Evolutionary conservation across 768 basidiomycete species (phyloP), one percentile per base, ranked within the genome.

Genomic region (Boletus subparvulus): DNA sequence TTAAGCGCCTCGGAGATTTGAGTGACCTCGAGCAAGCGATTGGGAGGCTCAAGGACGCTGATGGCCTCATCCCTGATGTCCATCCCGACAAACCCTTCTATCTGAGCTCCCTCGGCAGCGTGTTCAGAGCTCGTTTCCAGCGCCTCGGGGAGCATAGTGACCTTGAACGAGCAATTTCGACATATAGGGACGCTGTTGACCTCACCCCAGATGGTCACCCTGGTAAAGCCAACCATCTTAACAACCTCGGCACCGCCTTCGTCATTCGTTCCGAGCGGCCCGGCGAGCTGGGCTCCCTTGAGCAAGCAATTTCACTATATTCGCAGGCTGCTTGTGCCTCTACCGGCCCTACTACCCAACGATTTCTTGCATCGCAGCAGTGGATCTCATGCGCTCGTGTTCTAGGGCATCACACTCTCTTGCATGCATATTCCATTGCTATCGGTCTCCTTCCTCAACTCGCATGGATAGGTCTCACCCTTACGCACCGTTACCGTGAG

Each of bases 401-500:
- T 26, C 6, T 13, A 6, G 6, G 13, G 1, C 47, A 47, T 19
- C 24, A 16, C 14, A 35, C 46, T 4, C 54, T 48, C 32, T 21
- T 47, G 1, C 40, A 10, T 9, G 46, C 54, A 26, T 42, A 41
- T 17, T 48, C 45, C 4, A 26, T 32, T 11, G 16, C 36, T 0
- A 51, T 69, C 11, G 42, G 42, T 28, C 61, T 69, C 26, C 58
- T 69, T 5, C 65, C 68, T 42, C 46, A 55, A 35, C 47, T 55
- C 9, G 44, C 53, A 2, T 54, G 53, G 53, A 33, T 47, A 4
- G 53, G 44, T 11, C 16, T 41, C 8, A 4, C 54, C 11, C 19
- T 55, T 24, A 2, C 32, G 4, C 32, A 28, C 9, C 54, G 54
- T 14, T 48, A 26, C 32, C 16, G 4, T 19, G 21, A 17, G 17